A percentile compares a stretch with the other conserved stretches of the same genome.
These are phyloP conservation scores for Saprolegnia diclina DNA, from an alignment of 352 stramenopile species.

Conservation along the genomic window DNA sequence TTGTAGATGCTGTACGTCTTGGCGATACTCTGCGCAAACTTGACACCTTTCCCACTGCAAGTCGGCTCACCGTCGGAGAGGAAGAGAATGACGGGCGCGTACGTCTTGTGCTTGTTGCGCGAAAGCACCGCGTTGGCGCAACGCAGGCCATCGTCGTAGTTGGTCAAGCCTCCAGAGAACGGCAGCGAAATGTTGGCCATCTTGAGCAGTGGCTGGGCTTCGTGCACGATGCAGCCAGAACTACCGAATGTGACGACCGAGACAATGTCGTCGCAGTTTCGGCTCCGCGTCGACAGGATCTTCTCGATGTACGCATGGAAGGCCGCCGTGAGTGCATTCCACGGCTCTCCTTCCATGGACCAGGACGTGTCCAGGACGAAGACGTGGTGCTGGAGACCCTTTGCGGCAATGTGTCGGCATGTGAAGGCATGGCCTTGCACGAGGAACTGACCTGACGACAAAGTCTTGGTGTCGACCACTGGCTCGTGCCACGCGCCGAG, in stretches of 20 bases:
- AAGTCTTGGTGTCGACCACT: not conserved
- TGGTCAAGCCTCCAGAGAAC: conserved; percentile 47
- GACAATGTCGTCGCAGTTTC: conserved; percentile 57
- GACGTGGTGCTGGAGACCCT: conserved; percentile 61
- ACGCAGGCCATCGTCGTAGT: conserved; percentile 45
- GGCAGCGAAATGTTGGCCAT: conserved; percentile 32
- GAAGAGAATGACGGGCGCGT: conserved; percentile 66
- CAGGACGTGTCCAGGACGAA: conserved; percentile 74
- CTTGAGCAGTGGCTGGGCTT: conserved; percentile 46
- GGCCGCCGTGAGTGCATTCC: conserved; percentile 47
- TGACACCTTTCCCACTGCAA: conserved; percentile 38
- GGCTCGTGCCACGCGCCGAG: conserved; percentile 59
- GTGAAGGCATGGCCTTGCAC: conserved; percentile 68
- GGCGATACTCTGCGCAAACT: conserved; percentile 34
- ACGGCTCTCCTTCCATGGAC: conserved; percentile 63
- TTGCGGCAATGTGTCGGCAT: conserved; percentile 50
- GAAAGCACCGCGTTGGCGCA: conserved; percentile 62
- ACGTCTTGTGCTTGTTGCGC: conserved; percentile 48
- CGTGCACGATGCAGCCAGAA: conserved; percentile 40
- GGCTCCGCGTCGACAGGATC: conserved; percentile 33
- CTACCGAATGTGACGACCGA: conserved; percentile 66
- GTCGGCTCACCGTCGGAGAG: conserved; percentile 62
- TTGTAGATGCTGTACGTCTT: conserved; percentile 51
- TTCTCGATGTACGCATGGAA: conserved; percentile 64
- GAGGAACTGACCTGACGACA: conserved; percentile 29